These are phyloP conservation scores for Pleoardoris graminearum DNA, from an alignment of 2,329 filamentous ascomycete species.

Conservation along the genomic window DNA sequence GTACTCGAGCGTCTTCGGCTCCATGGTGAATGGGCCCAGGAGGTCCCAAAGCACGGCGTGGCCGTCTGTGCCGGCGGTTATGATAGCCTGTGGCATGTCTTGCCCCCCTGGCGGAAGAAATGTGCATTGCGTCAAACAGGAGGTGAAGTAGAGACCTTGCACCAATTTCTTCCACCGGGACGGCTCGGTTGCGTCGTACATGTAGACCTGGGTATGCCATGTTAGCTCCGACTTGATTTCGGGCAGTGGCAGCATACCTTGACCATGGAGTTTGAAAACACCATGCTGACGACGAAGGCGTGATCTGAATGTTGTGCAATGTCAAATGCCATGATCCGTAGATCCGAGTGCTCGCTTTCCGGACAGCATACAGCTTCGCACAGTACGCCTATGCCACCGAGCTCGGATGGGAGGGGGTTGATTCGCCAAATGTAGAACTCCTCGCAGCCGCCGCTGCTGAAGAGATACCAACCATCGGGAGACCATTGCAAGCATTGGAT, in stretches of 20 bases:
- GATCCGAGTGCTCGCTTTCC: slow-evolving; percentile 61
- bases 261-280: slow-evolving; percentile 81
- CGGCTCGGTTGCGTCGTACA: slow-evolving; percentile 32
- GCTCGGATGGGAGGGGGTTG: slow-evolving; percentile 51
- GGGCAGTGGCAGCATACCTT: slow-evolving; percentile 50
- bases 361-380: slow-evolving; percentile 56
- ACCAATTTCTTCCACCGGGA: slow-evolving; percentile 43
- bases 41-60: slow-evolving; percentile 65
- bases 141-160: slow-evolving; percentile 51
- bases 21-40: neutral
- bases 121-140: slow-evolving; percentile 70
- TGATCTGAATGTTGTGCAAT: slow-evolving; percentile 38
- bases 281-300: slow-evolving; percentile 67
- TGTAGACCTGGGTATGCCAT: slow-evolving; percentile 49
- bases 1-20: slow-evolving; percentile 37
- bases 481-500: slow-evolving; percentile 82
- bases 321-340: slow-evolving; percentile 82
- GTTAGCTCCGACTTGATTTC: slow-evolving; percentile 4
- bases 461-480: slow-evolving; percentile 66
- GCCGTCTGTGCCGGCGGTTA: slow-evolving; percentile 83
- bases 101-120: slow-evolving; percentile 36
- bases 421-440: slow-evolving; percentile 88
- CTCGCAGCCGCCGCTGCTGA: slow-evolving; percentile 85
- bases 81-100: slow-evolving; percentile 41
- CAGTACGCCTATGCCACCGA: slow-evolving; percentile 57